Conservation (phyloP, 495 filamentous ascomycete species). For the Trypethelium eluteriae region DNA sequence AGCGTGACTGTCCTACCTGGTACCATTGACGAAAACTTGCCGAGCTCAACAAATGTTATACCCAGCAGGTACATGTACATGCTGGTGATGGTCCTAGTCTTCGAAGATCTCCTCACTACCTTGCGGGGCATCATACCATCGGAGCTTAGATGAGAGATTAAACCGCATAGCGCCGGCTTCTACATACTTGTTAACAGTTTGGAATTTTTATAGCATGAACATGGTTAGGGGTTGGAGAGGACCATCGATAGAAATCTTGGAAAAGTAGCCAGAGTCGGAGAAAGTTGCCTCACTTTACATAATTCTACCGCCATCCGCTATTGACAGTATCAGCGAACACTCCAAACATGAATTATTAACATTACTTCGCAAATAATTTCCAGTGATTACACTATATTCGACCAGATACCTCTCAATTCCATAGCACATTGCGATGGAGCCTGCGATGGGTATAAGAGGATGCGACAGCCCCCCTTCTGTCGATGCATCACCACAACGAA, state of each 20-base stretch:
- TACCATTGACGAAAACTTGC: background rate
- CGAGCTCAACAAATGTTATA: background rate
- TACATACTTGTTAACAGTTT: too few relatives aligned
- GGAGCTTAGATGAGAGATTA: too few relatives aligned
- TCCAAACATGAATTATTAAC: constrained; percentile 11
- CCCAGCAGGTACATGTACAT: background rate
- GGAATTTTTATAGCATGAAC: too few relatives aligned
- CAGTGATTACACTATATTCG: constrained; percentile 17
- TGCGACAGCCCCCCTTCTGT: constrained; percentile 15
- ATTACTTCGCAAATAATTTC: constrained; percentile 20
- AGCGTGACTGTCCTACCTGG: background rate
- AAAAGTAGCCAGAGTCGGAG: constrained; percentile 12
- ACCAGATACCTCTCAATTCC: background rate
- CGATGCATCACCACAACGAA: constrained; percentile 11
- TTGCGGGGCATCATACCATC: too few relatives aligned
- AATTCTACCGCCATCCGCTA: constrained; percentile 9
- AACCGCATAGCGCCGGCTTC: too few relatives aligned
- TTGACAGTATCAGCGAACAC: constrained; percentile 10
- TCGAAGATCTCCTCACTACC: background rate
- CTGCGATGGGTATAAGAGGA: constrained; percentile 17
- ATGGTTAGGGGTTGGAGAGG: too few relatives aligned
- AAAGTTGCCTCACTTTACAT: constrained; percentile 21
- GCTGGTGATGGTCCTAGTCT: background rate
- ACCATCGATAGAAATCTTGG: too few relatives aligned
- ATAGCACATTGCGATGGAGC: constrained; percentile 9